phyloP scores from a whole-genome alignment of 129 eudicot genomes.

The carrot (Daucus carota) region DH1_v3.0 NC_030381.2:42736501-42737000 shows the following conservation, averaged over 20 bases:
- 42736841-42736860: constrained; percentile 75
- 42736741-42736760: constrained; percentile 56
- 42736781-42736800: constrained; percentile 67
- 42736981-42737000: not conserved
- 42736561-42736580: not conserved
- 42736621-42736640: not conserved
- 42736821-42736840: constrained; percentile 71
- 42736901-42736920: constrained; percentile 85
- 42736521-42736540: no score
- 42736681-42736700: not conserved
- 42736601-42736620: not conserved
- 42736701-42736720: not conserved
- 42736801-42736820: constrained; percentile 91
- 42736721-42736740: not conserved
- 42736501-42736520: not conserved
- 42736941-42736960: constrained; percentile 20
- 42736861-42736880: constrained; percentile 57
- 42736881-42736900: constrained; percentile 48
- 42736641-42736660: not conserved
- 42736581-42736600: not conserved
- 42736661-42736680: not conserved
- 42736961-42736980: not conserved
- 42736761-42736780: constrained; percentile 81
- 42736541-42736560: not conserved
- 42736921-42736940: constrained; percentile 30